A percentile compares a stretch with the other conserved stretches of the same genome.
phyloP scores from a whole-genome alignment of 108 stramenopile species.

The Hondaea fermentalgiana region DNA sequence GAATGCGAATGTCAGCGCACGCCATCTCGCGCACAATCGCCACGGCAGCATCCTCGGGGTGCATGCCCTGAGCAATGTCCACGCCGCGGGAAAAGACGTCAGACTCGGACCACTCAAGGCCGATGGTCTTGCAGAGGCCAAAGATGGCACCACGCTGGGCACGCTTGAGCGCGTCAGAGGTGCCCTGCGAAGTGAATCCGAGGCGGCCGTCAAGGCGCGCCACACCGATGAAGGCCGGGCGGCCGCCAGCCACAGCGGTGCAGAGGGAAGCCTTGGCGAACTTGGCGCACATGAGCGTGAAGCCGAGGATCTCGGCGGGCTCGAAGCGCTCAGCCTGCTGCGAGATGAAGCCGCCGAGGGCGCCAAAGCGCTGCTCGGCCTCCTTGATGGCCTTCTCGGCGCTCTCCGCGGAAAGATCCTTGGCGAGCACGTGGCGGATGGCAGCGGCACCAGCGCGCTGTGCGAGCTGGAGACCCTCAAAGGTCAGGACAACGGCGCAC shows the following conservation, averaged over 20 bases:
- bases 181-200: neutral
- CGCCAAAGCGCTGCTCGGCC: neutral
- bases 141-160: neutral
- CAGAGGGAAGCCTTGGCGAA: neutral
- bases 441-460: neutral
- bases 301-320: neutral
- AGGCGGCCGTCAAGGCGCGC: neutral
- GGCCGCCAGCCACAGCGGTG: neutral
- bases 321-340: neutral
- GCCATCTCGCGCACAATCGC: neutral
- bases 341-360: neutral
- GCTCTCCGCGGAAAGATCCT: neutral
- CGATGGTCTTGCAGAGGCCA: neutral
- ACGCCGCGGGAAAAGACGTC: neutral
- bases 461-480: neutral
- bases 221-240: neutral
- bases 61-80: neutral
- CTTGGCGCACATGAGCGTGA: neutral
- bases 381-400: neutral
- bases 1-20: neutral
- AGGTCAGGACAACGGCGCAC: neutral
- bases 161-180: neutral
- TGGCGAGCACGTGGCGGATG: neutral
- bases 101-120: neutral
- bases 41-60: neutral